Evolutionary conservation across 768 basidiomycete species (phyloP), one percentile per base, ranked within the genome.

Genomic region (Podaxis sp.): DNA sequence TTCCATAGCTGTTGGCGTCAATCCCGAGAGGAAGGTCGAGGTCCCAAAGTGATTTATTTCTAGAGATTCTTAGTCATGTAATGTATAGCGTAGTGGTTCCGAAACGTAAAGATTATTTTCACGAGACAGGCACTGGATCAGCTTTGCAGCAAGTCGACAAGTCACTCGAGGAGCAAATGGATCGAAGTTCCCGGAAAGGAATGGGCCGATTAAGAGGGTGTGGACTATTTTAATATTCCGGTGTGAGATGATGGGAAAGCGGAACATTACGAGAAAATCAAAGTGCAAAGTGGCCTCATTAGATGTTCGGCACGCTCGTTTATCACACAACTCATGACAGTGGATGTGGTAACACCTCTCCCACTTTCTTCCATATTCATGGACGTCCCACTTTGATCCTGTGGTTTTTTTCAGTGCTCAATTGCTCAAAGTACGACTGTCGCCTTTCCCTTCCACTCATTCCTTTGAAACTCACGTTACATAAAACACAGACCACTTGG

Each of bases 1-100:
- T 46, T 10, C 7, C n/a, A 10, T 41, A 73, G 72, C 72, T 57
- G 69, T 73, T 46, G 72, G 71, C 33, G 68, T 73, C 20, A 68
- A 72, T 58, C 70, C 71, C 33, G 60, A 58, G 46, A 64, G 66
- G 53, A 44, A 60, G 44, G 66, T 67, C 24, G 55, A 33, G 15
- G 51, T 53, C 17, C 10, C 15, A 33, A n/a, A 20, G 28, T 57
- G 41, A 46, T 28, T 17, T n/a, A 46, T 46, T n/a, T 46, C 17
- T n/a, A n/a, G 20, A 46, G 20, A 24, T 11, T 11, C 22, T 24
- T 28, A 28, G 49, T 50, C 49, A 50, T 50, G 49, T 28, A 50
- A 50, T 28, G 24, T 50, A 50, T 8, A 50, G 49, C 24, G 49
- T 4, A 11, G 49, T 28, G 26, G n/a, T n/a, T 38, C 37, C 40